Evolutionary conservation across 176 grass and related monocot genomes (phyloP), one percentile per base, ranked within the genome.

Genomic region (Thalia dealbata): DNA sequence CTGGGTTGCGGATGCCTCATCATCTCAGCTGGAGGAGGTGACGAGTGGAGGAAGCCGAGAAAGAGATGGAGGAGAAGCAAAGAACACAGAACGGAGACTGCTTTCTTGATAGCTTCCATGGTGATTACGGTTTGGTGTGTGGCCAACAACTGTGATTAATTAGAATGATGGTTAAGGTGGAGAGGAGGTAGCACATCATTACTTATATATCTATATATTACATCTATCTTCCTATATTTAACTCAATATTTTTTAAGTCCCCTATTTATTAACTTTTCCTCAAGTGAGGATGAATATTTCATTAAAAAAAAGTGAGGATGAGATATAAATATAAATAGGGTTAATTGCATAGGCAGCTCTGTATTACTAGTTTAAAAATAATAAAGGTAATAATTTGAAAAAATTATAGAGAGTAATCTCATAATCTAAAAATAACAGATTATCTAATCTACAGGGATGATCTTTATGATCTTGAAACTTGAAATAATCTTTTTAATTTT

Each of bases 31-130:
- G 71, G 56, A 29, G 66, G 29, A 80, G 78, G 73, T 54, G 74
- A 80, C 14, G 83, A 4, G 1, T 38, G 70, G 23, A 69, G 70
- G 23, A 69, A 72, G 59, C 58, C 67, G 7, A 86, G 52, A 71
- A 84, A 80, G 45, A 84, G 73, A 68, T 85, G 77, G 42, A 90
- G 74, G 19, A 90, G 29, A 60, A 87, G 28, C 54, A 90, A 71
- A 68, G 16, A 46, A 30, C 80, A 43, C 16, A 81, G 60, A 26
- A 86, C 70, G 54, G 68, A 78, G 19, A 77, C 24, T 65, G 46
- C 59, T 35, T 55, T 44, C 61, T 25, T 52, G 24, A 14, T 48
- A 80, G 81, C 51, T 78, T 78, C 81, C 79, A 81, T 81, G 69
- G 69, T 73, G 64, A 48, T 48, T 9, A 48, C 11, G 52, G 50